Base-by-base conservation (phyloP, 768 basidiomycete species). In the Neoboletus magnificus region DNA sequence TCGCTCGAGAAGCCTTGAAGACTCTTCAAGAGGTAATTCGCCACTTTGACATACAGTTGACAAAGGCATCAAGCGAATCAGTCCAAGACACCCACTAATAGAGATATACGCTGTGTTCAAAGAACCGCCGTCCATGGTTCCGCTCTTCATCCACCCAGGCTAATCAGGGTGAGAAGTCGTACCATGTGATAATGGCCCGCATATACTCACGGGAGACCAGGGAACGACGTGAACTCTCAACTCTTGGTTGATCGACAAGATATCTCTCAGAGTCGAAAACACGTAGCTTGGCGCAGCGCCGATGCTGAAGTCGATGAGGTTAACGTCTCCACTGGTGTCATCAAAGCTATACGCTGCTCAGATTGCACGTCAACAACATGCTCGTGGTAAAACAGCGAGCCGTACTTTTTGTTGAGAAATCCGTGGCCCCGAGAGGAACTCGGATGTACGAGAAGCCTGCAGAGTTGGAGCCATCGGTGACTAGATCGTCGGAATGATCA, bases 61-160 rank as follows among this genome's bases (percentile, higher is more conserved):
- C 16, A 20, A 4, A 25, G 20, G 32, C 23, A 11, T 20, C 25
- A 15, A 6, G 39, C 30, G 23, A 8, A 51, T 40, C 22, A 4
- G 33, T 12, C 40, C 29, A n/a, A 37, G 10, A 23, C 9, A 71
- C 83, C 56, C 57, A 87, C 83, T 84, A 0, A 71, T 66, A 39
- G 65, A 66, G 37, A 79, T 69, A 53, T 82, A 83, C 43, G 74
- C 71, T 0, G 81, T 77, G 29, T 76, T 61, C 49, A 90, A 66
- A 13, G 78, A 80, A 32, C 87, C 87, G 1, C 88, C 88, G 27
- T 82, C 76, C 84, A 89, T 88, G 1, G 80, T 80, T 54, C 78
- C 82, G 46, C 72, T 74, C 69, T 91, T 91, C 87, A 89, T 89
- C 89, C 89, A 91, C 5, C 74, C 85, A 11, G 89, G 89, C 87